Conservation (phyloP, 495 filamentous ascomycete species). For the Pyrenula massariospora region DNA sequence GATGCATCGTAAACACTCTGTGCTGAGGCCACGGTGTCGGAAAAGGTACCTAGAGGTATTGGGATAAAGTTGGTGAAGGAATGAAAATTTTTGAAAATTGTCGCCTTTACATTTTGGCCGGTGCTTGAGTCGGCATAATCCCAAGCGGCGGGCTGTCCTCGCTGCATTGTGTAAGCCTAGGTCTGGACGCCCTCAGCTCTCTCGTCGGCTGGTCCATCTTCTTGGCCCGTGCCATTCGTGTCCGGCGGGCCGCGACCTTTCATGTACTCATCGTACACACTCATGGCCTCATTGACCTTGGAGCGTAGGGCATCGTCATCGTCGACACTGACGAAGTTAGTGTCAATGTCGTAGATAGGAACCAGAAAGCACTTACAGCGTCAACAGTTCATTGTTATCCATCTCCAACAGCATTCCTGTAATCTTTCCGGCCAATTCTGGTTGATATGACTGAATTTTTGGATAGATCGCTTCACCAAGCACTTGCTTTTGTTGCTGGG, state of each 20-base stretch:
- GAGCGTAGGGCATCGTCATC: constrained; percentile 79
- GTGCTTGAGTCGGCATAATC: too few relatives aligned
- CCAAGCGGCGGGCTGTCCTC: too few relatives aligned
- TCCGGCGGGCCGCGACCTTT: constrained; percentile 49
- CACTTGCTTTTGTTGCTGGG: constrained; percentile 88
- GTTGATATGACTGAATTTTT: constrained; percentile 89
- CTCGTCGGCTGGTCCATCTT: constrained; percentile 21
- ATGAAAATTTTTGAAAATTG: too few relatives aligned
- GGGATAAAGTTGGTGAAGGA: too few relatives aligned
- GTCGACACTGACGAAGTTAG: constrained; percentile 40
- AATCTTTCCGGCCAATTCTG: constrained; percentile 95
- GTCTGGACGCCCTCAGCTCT: too few relatives aligned
- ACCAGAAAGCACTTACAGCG: constrained; percentile 62
- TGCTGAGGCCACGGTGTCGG: too few relatives aligned
- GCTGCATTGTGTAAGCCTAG: too few relatives aligned
- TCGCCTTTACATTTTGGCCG: too few relatives aligned
- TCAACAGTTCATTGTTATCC: constrained; percentile 87
- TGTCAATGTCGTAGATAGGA: neutral
- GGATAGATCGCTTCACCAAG: constrained; percentile 95
- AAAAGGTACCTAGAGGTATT: too few relatives aligned
- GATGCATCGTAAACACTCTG: too few relatives aligned
- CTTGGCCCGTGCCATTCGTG: constrained; percentile 22
- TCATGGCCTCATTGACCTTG: constrained; percentile 95
- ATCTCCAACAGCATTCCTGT: constrained; percentile 99
- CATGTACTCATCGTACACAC: constrained; percentile 95